A percentile compares a stretch with the other conserved stretches of the same genome.
Evolutionary conservation across 1,139 yeast species (phyloP).

Genomic region (Candida tunisiensis): DNA sequence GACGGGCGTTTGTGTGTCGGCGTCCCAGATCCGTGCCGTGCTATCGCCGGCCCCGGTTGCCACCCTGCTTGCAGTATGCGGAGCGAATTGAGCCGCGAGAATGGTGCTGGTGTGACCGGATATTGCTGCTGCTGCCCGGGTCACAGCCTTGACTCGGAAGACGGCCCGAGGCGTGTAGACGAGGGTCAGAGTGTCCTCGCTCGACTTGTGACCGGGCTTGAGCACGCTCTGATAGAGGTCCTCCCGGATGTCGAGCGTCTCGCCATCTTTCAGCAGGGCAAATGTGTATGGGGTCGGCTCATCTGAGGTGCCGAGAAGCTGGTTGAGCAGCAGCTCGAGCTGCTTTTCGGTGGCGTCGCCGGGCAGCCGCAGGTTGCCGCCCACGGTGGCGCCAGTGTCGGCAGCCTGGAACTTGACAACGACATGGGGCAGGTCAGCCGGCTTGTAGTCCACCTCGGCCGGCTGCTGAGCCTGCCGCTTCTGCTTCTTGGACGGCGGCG

Average conservation of each 20-base stretch:
- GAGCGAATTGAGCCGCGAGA: conserved; percentile 85
- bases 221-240: conserved; percentile 64
- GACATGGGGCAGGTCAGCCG: conserved; percentile 73
- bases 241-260: conserved; percentile 50
- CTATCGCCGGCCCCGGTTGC: conserved; percentile 96
- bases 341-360: conserved; percentile 78
- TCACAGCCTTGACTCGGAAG: conserved; percentile 81
- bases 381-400: conserved; percentile 80
- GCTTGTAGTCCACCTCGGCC: conserved; percentile 57
- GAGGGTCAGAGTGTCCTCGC: conserved; percentile 85
- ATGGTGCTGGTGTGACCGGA: conserved; percentile 94
- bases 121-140: conserved; percentile 82
- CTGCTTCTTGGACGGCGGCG: conserved; percentile 89
- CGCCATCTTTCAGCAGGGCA: conserved; percentile 35
- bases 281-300: conserved; percentile 89
- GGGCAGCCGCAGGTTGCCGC: conserved; percentile 82
- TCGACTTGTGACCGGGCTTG: conserved; percentile 73
- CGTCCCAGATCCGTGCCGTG: conserved; percentile 97
- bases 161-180: conserved; percentile 92
- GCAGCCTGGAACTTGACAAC: conserved; percentile 82
- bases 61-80: conserved; percentile 70
- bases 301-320: conserved; percentile 32
- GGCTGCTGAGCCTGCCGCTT: conserved; percentile 71
- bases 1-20: conserved; percentile 85
- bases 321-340: conserved; percentile 72